phyloP scores from a whole-genome alignment of 2,329 filamentous ascomycete species.

The Colletotrichum neosansevieriae region DNA sequence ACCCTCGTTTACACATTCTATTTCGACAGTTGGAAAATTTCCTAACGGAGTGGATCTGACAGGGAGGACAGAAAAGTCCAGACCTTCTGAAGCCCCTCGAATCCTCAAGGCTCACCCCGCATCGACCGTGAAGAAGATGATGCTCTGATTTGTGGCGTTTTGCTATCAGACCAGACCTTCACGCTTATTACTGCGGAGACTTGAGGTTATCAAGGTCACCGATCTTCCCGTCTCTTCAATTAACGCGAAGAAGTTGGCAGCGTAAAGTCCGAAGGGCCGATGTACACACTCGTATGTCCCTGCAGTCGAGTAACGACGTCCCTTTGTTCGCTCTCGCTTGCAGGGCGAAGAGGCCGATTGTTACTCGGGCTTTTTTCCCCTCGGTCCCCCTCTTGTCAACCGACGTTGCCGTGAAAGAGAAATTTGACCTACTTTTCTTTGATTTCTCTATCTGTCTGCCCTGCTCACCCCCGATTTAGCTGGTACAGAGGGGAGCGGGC shows the following conservation, averaged over 20 bases:
- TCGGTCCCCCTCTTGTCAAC: slow-evolving; percentile 20
- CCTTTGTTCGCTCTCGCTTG: slow-evolving; percentile 28
- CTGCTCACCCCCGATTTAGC: slow-evolving; percentile 24
- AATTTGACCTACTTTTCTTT: slow-evolving; percentile 20
- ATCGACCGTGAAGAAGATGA: neutral
- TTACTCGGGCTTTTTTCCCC: slow-evolving; percentile 9
- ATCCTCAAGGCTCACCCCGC: neutral
- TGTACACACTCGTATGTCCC: neutral
- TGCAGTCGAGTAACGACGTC: slow-evolving; percentile 3
- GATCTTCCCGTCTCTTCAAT: neutral
- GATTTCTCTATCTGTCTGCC: slow-evolving; percentile 18
- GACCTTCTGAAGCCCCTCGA: neutral
- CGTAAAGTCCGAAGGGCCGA: neutral
- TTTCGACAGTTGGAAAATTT: neutral
- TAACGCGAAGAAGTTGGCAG: neutral
- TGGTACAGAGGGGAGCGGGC: slow-evolving; percentile 9
- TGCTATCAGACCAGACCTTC: neutral
- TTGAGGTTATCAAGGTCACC: slow-evolving; percentile 2
- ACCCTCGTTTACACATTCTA: neutral
- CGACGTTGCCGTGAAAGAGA: slow-evolving; percentile 23
- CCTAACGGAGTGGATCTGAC: neutral
- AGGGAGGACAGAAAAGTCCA: slow-evolving; percentile 6
- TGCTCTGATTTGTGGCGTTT: slow-evolving; percentile 11
- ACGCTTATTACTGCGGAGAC: neutral
- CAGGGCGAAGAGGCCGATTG: slow-evolving; percentile 23